These are phyloP conservation scores for Entophlyctis helioformis DNA, from an alignment of 192 early-diverging fungal genomes.

Conservation along the genomic window DNA sequence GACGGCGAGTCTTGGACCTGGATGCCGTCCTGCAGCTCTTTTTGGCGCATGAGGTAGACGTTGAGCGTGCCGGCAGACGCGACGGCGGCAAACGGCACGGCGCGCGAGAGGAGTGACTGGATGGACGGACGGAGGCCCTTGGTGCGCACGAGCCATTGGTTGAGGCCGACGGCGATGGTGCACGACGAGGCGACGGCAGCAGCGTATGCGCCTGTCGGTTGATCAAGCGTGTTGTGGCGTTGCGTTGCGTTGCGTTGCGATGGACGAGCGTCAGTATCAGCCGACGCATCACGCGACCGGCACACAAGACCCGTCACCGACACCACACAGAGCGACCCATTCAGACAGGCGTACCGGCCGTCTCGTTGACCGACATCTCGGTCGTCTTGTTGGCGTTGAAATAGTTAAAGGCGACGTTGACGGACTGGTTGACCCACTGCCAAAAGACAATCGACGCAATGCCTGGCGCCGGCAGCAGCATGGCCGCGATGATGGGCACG, in stretches of 20 bases:
- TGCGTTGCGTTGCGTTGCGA: no score
- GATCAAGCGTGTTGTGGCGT: no score
- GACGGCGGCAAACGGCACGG: conserved; percentile 66
- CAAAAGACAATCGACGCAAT: conserved; percentile 45
- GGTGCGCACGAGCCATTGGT: conserved; percentile 43
- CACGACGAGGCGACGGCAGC: conserved; percentile 68
- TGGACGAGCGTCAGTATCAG: no score
- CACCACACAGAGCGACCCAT: no score
- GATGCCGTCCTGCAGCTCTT: conserved; percentile 71
- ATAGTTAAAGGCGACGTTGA: conserved; percentile 79
- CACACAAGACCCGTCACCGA: no score
- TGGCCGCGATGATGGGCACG: conserved; percentile 66
- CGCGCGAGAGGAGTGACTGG: conserved; percentile 14
- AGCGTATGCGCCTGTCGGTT: conserved; percentile 55
- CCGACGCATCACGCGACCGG: no score
- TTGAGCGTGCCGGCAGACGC: conserved; percentile 72
- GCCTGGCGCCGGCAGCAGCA: conserved; percentile 70
- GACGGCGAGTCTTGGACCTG: conserved; percentile 51
- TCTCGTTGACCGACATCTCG: conserved; percentile 59
- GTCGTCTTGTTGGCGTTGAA: conserved; percentile 75
- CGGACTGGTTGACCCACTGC: conserved; percentile 73
- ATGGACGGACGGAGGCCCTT: conserved; percentile 15
- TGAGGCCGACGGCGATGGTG: conserved; percentile 60
- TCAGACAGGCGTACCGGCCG: conserved; percentile 55
- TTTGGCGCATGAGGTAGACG: conserved; percentile 73